A percentile compares a stretch with the other conserved stretches of the same genome.
phyloP scores from a whole-genome alignment of 805 yeast genomes.

The Saturnispora serradocipensis region DNA sequence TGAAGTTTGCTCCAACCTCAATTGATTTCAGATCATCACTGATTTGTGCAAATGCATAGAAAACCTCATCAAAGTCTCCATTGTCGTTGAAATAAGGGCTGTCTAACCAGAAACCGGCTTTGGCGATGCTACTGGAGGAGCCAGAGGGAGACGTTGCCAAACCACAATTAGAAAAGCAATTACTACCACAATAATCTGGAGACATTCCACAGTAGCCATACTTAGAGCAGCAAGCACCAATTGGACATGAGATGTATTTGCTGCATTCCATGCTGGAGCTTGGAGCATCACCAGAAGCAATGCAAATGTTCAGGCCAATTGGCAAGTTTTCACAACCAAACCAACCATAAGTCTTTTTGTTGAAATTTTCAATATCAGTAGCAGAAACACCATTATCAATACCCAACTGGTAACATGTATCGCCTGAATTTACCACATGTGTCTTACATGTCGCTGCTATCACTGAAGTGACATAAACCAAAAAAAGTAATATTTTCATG shows the following conservation, averaged over 20 bases:
- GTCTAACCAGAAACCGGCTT: not conserved
- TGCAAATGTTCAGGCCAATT: not conserved
- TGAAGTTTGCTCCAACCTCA: not conserved
- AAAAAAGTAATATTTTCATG: not conserved
- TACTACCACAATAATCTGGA: not conserved
- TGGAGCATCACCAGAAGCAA: not conserved
- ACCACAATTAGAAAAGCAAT: not conserved
- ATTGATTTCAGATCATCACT: not conserved
- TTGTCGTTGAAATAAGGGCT: not conserved
- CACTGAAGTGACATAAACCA: not conserved
- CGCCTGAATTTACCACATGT: not conserved
- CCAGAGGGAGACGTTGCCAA: not conserved
- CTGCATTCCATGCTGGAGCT: not conserved
- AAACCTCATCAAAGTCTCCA: not conserved
- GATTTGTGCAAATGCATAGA: not conserved
- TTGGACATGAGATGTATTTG: not conserved
- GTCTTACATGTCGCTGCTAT: not conserved
- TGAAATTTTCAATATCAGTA: not conserved
- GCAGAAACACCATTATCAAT: not conserved
- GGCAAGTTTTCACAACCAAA: not conserved
- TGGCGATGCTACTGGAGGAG: not conserved
- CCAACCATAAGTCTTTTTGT: not conserved
- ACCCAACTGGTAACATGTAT: slow-evolving; percentile 4
- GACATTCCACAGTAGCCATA: not conserved
- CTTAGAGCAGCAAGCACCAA: not conserved